Base-by-base conservation (phyloP, 2,329 filamentous ascomycete genomes). In the Cercospora zeae-maydis region DNA sequence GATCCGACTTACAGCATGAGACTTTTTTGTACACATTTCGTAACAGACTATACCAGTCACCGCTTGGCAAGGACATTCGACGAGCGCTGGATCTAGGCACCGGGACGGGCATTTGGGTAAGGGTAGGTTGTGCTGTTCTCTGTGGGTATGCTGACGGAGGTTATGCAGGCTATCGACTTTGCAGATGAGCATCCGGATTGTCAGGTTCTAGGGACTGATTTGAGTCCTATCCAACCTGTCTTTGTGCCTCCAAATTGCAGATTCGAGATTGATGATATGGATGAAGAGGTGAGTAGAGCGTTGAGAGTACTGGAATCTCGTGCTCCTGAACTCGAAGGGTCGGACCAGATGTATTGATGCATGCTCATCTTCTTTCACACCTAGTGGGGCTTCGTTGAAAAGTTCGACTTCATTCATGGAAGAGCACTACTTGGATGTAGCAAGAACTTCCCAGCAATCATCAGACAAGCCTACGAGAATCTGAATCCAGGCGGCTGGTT, bases 21-120 rank as follows among this genome's bases (percentile, higher is more conserved):
- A 68, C 77, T 27, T 73, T 74, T 36, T 57, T 53, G 34, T 58
- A 67, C 8, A 62, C 65, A 30, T 56, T 72, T 52, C 64, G 66
- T 31, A 70, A 70, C 24, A 60, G 67, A 34, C 73, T 82, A 19
- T 76, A 77, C 65, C 69, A 78, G 5, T 77, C 77, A 1, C 80
- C 81, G 1, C 69, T 80, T 7, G 57, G 36, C 16, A 51, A 66
- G 3, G 70, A 72, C 4, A 75, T 76, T 1, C 72, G 74, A 33
- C 74, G 76, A 21, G 78, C 82, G 13, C 74, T 83, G n/a, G 81
- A 83, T 67, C 68, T 82, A 21, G 81, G 80, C 8, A 82, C 80
- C 0, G 80, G 80, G 6, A 80, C 77, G 3, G 79, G 79, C 11
- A 75, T 83, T 47, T 86, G 83, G 83, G 51, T 49, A 34, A 56